These are phyloP conservation scores for Conringia planisiliqua DNA, from an alignment of 345 rosid genomes.

Conservation along the genomic window DNA sequence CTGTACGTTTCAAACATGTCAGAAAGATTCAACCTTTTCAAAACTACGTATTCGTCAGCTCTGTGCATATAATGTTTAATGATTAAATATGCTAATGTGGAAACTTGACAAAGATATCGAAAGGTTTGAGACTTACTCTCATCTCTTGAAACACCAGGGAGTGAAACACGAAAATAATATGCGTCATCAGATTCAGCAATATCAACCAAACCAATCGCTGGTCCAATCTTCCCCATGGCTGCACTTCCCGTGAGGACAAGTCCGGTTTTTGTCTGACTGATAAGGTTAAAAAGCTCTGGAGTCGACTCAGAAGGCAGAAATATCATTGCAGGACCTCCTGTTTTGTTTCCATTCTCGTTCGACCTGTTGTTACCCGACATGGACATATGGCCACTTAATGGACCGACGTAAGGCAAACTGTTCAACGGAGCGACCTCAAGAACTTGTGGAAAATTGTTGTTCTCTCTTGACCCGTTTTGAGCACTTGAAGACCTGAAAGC, in stretches of 20 bases:
- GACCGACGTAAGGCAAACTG: constrained; percentile 60
- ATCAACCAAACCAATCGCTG: constrained; percentile 50
- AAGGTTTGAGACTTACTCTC: constrained; percentile 49
- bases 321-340: constrained; percentile 45
- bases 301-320: constrained; percentile 50
- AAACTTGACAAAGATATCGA: background rate
- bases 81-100: no score
- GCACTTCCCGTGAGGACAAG: constrained; percentile 69
- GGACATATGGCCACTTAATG: constrained; percentile 34
- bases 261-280: constrained; percentile 39
- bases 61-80: no score
- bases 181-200: constrained; percentile 61
- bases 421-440: constrained; percentile 61
- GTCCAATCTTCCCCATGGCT: constrained; percentile 61
- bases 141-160: constrained; percentile 70
- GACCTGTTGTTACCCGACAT: constrained; percentile 11
- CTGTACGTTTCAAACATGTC: constrained; percentile 36
- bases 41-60: background rate
- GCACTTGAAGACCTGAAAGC: constrained; percentile 23
- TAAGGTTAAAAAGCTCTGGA: constrained; percentile 39
- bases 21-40: background rate
- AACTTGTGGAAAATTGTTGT: constrained; percentile 25
- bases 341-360: constrained; percentile 27
- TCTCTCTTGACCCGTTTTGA: constrained; percentile 1
- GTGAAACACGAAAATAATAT: constrained; percentile 56